A percentile compares a stretch with the other conserved stretches of the same genome.
Evolutionary conservation across 1,284 basidiomycete species (phyloP).

Genomic region (Exobasidium cylindrosporum): DNA sequence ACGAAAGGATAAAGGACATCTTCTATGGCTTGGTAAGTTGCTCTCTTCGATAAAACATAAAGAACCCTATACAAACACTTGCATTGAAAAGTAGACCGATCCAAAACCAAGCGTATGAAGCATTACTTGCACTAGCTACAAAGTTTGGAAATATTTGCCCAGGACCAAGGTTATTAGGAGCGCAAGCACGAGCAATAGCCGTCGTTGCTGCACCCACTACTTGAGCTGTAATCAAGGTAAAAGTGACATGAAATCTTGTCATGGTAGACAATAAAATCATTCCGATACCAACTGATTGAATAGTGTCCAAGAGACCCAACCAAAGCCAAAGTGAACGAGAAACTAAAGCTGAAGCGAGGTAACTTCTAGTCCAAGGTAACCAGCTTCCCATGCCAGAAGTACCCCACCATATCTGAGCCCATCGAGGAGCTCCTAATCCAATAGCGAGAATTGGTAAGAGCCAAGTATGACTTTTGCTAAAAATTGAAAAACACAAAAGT

Average conservation of each 20-base stretch:
- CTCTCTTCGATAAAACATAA: conserved; percentile 5
- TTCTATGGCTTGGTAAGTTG: conserved; percentile 1
- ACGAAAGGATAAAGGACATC: not conserved
- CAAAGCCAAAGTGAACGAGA: conserved; percentile 1
- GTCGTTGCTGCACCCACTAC: not conserved
- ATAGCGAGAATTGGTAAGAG: not conserved
- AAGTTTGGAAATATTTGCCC: conserved; percentile 4
- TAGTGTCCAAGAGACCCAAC: conserved; percentile 4
- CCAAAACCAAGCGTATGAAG: conserved; percentile 3
- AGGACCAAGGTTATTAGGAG: not conserved
- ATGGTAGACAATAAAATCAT: conserved; percentile 4
- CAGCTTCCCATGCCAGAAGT: not conserved
- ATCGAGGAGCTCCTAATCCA: conserved; percentile 3
- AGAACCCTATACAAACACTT: conserved; percentile 6
- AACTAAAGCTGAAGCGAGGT: conserved; percentile 2
- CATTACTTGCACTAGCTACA: not conserved
- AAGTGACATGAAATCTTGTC: conserved; percentile 8
- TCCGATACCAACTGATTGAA: conserved; percentile 4
- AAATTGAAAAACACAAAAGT: not conserved
- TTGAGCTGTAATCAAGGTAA: conserved; percentile 3
- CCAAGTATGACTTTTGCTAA: conserved; percentile 6
- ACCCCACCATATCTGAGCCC: conserved; percentile 8
- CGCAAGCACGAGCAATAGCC: conserved; percentile 6
- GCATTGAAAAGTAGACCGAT: conserved; percentile 3
- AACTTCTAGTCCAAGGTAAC: conserved; percentile 5